Base-by-base conservation (phyloP, 2,329 filamentous ascomycete species). In the Hawksworthiomyces lignivorus region DNA sequence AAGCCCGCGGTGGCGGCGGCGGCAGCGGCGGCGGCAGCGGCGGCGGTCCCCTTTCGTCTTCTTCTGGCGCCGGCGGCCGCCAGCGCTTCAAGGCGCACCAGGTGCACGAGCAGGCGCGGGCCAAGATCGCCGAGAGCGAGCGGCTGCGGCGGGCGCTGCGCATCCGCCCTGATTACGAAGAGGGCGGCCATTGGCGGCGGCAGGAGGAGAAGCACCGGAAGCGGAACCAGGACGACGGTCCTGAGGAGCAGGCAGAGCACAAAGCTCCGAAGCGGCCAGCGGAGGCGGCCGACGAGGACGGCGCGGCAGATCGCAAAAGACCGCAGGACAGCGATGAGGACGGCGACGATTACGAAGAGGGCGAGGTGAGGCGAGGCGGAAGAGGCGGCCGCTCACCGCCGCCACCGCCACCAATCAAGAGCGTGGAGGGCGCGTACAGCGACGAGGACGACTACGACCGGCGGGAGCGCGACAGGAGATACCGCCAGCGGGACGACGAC, bases 101-200 rank as follows among this genome's bases (percentile, higher is more conserved):
- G 64, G 88, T 97, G 17, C 92, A 98, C 67, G 92, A 97, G 65
- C 73, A 95, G 60, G 92, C 92, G 15, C 85, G 92, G 56, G 92
- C 90, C 46, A 98, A 98, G 74, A 90, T 94, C 52, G 84, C 87
- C 60, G 92, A 98, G 72, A 95, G 84, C 62, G 89, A 97, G 65
- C 76, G 85, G 54, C 68, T 98, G 59, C 71, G 90, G 50, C 85
- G 73, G 62, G 92, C 92, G 7, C 70, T 98, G 51, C 89, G 88
- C 37, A 94, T 97, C 55, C 81, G 81, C 57, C 82, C 82, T 57
- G 75, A 90, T 59, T 92, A 92, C 54, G 81, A 90, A 57, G 87
- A 94, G 61, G 88, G 87, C 6, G 76, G 82, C 37, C 85, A 95
- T 61, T 92, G 87, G 85, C 81, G 77, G 65, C 81, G 78, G 49